Base-by-base conservation (phyloP, 169 alveolate species). In the Babesia sp. region DNA sequence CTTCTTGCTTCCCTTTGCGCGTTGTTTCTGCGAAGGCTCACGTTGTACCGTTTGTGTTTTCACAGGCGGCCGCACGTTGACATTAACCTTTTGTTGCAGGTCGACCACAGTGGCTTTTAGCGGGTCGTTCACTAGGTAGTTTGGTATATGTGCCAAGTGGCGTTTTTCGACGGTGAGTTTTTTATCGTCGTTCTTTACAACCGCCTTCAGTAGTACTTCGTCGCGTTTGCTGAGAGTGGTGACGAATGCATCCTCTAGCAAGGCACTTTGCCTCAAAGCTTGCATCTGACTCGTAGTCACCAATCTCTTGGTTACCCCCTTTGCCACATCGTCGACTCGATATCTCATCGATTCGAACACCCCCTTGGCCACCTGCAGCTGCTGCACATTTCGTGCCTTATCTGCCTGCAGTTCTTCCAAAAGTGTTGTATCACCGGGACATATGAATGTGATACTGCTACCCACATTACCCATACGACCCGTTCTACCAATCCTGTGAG, bases 401-500 rank as follows among this genome's bases (percentile, higher is more conserved):
- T 53, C 77, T n/a, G 28, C 24, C 56, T 18, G 64, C 58, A 72
- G 83, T 22, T 28, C 56, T 44, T 41, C 46, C 58, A 74, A 33
- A 0, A 74, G 71, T 20, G 46, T 36, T 7, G 36, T 69, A 37
- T 45, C 75, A 41, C 16, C 61, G 26, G 29, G 33, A 31, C 53
- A 26, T 20, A 74, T 50, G 90, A 96, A 94, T 14, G 98, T 91
- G 68, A 92, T 87, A n/a, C 98, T 94, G 33, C 91, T 87, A 29
- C 98, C 96, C 14, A 58, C 72, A 16, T 92, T 90, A 0, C 98
- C 98, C 42, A 98, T 98, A 72, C 99, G 90, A 46, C 95, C 97
- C 29, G 95, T 91, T 51, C 97, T 75, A 31, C 99, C 99, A 24
- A 98, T 96, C 71, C 99, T 90, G 79, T 98, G 99, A 36, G 96